Conservation (phyloP, 495 filamentous ascomycete species). For the Daldinia grandis region DNA sequence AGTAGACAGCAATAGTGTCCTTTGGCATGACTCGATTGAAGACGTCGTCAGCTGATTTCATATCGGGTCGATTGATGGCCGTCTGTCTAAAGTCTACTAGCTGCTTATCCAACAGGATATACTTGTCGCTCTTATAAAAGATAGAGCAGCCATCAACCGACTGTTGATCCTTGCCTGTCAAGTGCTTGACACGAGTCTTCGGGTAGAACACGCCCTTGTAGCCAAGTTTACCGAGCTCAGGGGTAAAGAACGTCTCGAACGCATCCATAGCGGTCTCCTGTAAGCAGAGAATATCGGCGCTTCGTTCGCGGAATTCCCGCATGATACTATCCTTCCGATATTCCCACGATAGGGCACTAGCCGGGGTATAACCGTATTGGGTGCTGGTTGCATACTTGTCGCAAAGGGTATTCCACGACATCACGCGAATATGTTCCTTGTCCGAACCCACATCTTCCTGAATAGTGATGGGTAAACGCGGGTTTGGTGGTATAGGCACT, state of each 20-base stretch:
- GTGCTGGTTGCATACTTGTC: conserved; percentile 85
- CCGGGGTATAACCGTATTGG: conserved; percentile 89
- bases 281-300: conserved; percentile 88
- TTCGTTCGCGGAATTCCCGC: conserved; percentile 76
- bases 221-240: conserved; percentile 79
- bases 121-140: conserved; percentile 93
- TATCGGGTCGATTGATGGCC: conserved; percentile 91
- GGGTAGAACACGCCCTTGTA: conserved; percentile 95
- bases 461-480: conserved; percentile 56
- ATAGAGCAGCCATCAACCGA: conserved; percentile 93
- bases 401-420: conserved; percentile 95
- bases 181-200: conserved; percentile 84
- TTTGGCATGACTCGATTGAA: conserved; percentile 98
- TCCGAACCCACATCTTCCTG: conserved; percentile 58
- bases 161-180: conserved; percentile 87
- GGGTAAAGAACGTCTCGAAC: conserved; percentile 87
- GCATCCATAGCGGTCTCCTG: conserved; percentile 92
- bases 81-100: conserved; percentile 89
- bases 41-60: conserved; percentile 94
- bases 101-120: conserved; percentile 90
- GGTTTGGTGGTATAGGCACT: conserved; percentile 75
- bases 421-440: conserved; percentile 70
- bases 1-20: conserved; percentile 90
- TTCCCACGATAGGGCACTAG: conserved; percentile 81
- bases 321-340: conserved; percentile 83